Evolutionary conservation across 805 yeast species (phyloP).

Genomic region (Wickerhamomyces silvicola): DNA sequence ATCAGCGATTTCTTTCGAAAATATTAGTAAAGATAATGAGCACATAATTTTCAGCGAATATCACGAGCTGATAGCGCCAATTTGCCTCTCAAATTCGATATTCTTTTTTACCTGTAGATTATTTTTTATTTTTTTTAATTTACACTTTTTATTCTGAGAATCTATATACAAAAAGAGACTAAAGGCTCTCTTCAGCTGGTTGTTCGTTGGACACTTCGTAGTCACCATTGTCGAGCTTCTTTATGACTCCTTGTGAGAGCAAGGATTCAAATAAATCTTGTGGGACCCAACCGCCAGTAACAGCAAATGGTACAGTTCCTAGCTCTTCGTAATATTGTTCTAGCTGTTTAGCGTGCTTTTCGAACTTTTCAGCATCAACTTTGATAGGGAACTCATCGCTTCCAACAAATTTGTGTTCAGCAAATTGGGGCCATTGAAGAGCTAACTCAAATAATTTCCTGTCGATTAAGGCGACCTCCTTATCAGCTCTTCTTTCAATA

Average conservation of each 20-base stretch:
- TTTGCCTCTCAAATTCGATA: too few relatives aligned
- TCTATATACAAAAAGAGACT: neutral
- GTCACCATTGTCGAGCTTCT: slow-evolving; percentile 52
- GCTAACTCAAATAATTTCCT: slow-evolving; percentile 59
- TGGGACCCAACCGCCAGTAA: slow-evolving; percentile 94
- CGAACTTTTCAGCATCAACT: slow-evolving; percentile 52
- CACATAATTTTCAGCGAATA: too few relatives aligned
- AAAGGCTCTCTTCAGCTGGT: neutral
- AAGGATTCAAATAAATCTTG: slow-evolving; percentile 82
- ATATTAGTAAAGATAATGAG: too few relatives aligned
- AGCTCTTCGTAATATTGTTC: slow-evolving; percentile 63
- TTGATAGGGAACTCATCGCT: slow-evolving; percentile 51
- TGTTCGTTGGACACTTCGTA: slow-evolving; percentile 27
- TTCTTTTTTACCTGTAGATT: too few relatives aligned
- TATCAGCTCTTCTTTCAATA: slow-evolving; percentile 48
- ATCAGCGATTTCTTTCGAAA: neutral
- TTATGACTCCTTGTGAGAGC: slow-evolving; percentile 61
- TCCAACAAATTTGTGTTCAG: slow-evolving; percentile 49
- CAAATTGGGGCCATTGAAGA: slow-evolving; percentile 63
- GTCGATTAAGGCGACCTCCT: slow-evolving; percentile 58
- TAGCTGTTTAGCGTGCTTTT: slow-evolving; percentile 49
- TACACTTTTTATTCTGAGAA: too few relatives aligned
- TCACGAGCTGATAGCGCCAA: too few relatives aligned
- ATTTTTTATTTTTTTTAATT: too few relatives aligned
- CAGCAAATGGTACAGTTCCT: slow-evolving; percentile 73